Base-by-base conservation (phyloP, 2,329 filamentous ascomycete genomes). In the Ophiocordyceps camponoti-rufipedis region DNA sequence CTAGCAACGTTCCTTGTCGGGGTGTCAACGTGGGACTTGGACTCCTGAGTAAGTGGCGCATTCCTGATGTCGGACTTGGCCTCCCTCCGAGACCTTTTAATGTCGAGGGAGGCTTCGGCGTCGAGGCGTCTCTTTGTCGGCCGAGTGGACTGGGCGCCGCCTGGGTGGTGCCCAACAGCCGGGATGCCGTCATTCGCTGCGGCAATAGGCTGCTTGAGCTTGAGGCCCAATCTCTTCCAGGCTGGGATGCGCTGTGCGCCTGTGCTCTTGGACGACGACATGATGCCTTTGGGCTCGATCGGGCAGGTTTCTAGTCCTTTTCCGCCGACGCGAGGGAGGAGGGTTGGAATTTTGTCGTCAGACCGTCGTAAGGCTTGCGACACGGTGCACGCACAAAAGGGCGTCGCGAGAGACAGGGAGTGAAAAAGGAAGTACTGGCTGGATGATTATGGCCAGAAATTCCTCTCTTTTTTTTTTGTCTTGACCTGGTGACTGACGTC, bases 161-260 rank as follows among this genome's bases (percentile, higher is more conserved):
- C 54, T 60, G 58, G 35, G 35, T 38, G 60, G 50, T 59, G 60
- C 60, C 61, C 61, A 62, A 63, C 60, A 52, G 53, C 54, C 52
- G 54, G 54, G 52, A 52, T 50, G 46, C 47, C 47, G 47, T 53
- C 54, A 52, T 52, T 52, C 51, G 54, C 54, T 53, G 53, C 55
- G 52, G 56, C 55, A 51, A 56, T 54, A 47, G 55, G 53, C 50
- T 59, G 56, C 61, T 76, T 77, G 62, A 76, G 72, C 66, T 75
- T 75, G 57, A 77, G 69, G 61, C 74, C 74, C 67, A 76, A 69
- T 66, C 71, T 69, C 57, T 77, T 77, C 73, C 74, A 77, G 51
- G 72, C 72, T 47, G 74, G 73, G 50, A 71, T 63, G 53, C 64
- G 65, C 58, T 66, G 65, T 49, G 62, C 55, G 61, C 64, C 62